These are phyloP conservation scores for Russula olivacea DNA, from an alignment of 768 basidiomycete species.

Conservation along the genomic window DNA sequence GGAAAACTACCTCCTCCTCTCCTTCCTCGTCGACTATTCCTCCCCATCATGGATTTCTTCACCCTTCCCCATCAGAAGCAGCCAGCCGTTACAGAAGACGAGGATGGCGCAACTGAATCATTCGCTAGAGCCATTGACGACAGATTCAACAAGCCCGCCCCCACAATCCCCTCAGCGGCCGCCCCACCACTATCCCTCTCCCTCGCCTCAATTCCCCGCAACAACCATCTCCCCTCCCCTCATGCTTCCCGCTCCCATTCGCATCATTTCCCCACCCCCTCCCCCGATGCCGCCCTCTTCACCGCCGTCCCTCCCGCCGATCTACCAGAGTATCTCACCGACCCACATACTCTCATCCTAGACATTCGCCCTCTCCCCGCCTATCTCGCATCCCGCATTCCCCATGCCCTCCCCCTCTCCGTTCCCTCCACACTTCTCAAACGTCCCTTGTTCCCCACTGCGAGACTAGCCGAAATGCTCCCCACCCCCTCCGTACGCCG, in stretches of 20 bases:
- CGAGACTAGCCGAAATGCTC: constrained; percentile 77
- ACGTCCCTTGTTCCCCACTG: constrained; percentile 78
- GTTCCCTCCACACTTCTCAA: constrained; percentile 94
- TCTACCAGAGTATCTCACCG: constrained; percentile 32
- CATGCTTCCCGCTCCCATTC: constrained; percentile 16
- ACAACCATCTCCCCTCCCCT: constrained; percentile 16
- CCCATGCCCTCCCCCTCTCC: constrained; percentile 71
- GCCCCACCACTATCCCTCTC: constrained; percentile 28
- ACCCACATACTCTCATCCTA: constrained; percentile 55
- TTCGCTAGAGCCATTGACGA: constrained; percentile 53
- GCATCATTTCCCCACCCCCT: constrained; percentile 15
- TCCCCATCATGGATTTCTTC: constrained; percentile 26
- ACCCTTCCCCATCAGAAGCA: constrained; percentile 22
- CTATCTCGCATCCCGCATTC: constrained; percentile 59
- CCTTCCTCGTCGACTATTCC: neutral
- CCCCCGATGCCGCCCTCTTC: constrained; percentile 23
- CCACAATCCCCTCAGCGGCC: constrained; percentile 27
- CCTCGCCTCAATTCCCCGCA: constrained; percentile 25
- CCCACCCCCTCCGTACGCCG: constrained; percentile 50
- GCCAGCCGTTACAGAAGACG: constrained; percentile 10
- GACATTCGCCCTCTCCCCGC: constrained; percentile 85
- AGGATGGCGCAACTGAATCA: constrained; percentile 33
- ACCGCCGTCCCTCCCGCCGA: constrained; percentile 28
- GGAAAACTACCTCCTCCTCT: constrained; percentile 3
- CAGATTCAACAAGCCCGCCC: constrained; percentile 35